Conservation (phyloP, 2,329 filamentous ascomycete genomes). For the Aspergillus pseudonomiae region DNA sequence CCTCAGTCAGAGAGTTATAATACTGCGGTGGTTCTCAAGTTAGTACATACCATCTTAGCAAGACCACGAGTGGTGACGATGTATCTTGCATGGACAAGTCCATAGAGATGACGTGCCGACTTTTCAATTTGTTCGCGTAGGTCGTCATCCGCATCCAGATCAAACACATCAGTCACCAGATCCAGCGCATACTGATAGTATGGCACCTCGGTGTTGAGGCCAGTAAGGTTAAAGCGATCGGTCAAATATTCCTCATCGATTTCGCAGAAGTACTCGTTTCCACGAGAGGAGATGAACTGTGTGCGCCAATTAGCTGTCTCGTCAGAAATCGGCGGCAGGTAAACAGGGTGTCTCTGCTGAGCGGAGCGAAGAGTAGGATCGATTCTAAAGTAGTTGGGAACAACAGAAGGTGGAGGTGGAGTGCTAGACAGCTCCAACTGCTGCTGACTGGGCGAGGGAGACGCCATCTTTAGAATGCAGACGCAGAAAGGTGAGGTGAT, state of each 20-base stretch:
- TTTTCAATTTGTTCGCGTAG: slow-evolving; percentile 98
- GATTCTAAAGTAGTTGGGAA: background rate
- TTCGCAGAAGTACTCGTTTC: slow-evolving; percentile 99
- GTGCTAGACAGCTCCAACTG: background rate
- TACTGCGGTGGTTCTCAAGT: no score
- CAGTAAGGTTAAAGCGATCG: slow-evolving; percentile 96
- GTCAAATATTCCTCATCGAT: slow-evolving; percentile 99
- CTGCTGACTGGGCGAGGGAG: background rate
- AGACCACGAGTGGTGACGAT: slow-evolving; percentile 94
- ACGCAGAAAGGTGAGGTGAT: background rate
- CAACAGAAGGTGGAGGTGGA: background rate
- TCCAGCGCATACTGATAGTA: slow-evolving; percentile 99
- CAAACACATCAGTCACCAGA: slow-evolving; percentile 96
- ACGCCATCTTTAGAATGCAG: background rate
- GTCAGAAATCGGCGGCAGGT: background rate
- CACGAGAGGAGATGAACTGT: slow-evolving; percentile 95
- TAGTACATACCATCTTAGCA: slow-evolving; percentile 81
- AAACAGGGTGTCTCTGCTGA: background rate
- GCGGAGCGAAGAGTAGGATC: background rate
- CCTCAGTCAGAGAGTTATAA: slow-evolving; percentile 5
- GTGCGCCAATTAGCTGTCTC: slow-evolving; percentile 15
- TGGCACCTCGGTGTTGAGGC: slow-evolving; percentile 94
- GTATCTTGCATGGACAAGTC: slow-evolving; percentile 92
- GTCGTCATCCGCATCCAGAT: slow-evolving; percentile 97
- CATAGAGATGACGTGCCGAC: slow-evolving; percentile 92